Percentiles rank a stretch among this genome's conserved stretches.
Evolutionary conservation across 202 grass and related monocot genomes (phyloP).

Genomic region (Panicum hallii): DNA sequence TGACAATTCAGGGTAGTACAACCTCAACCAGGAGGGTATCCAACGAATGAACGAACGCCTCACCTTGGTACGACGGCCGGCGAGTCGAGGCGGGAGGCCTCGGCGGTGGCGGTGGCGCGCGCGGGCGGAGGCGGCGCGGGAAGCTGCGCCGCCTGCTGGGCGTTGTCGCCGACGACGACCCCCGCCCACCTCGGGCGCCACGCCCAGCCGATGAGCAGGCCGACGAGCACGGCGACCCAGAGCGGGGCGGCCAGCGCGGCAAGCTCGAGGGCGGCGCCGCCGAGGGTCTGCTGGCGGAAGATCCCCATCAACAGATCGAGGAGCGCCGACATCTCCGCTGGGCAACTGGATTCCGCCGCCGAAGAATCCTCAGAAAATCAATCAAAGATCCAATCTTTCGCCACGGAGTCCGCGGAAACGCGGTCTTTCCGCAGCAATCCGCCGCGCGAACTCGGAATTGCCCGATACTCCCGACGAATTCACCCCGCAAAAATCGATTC

Average conservation of each 20-base stretch:
- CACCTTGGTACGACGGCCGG: conserved; percentile 43
- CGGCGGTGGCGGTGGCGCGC: not conserved
- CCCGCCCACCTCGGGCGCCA: conserved; percentile 83
- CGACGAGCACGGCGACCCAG: conserved; percentile 71
- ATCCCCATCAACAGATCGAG: conserved; percentile 57
- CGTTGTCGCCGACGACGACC: conserved; percentile 34
- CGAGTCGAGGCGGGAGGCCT: conserved; percentile 3
- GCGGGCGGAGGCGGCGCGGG: not conserved
- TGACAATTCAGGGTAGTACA: not conserved
- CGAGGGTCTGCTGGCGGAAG: conserved; percentile 61
- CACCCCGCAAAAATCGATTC: not conserved
- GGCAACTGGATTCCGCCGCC: not conserved
- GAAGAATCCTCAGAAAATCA: not conserved
- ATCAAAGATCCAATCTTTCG: conserved; percentile 4
- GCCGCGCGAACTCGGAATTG: not conserved
- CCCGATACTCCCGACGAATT: not conserved
- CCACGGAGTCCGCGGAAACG: not conserved
- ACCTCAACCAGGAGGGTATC: not conserved
- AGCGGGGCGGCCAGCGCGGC: conserved; percentile 64
- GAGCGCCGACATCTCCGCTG: conserved; percentile 56
- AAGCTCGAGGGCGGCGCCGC: conserved; percentile 61
- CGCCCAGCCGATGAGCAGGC: conserved; percentile 82
- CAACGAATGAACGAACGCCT: not conserved
- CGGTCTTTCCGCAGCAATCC: not conserved
- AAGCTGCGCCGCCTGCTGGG: not conserved